These are phyloP conservation scores for Coemansia sp. DNA, from an alignment of 192 early-diverging fungal species.

Conservation along the genomic window DNA sequence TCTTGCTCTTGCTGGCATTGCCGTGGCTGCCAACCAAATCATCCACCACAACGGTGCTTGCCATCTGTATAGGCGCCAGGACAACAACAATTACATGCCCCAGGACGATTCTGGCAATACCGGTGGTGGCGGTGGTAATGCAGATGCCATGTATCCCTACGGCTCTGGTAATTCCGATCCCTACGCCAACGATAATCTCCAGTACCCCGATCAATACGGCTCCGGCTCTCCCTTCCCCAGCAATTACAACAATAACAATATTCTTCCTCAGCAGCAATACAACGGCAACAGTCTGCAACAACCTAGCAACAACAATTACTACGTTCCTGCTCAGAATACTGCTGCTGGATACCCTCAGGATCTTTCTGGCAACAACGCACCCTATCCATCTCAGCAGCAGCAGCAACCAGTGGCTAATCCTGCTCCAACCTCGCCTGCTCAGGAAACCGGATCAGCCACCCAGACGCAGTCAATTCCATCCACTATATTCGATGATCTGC, in stretches of 20 bases:
- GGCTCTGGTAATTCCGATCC: not conserved
- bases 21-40: not conserved
- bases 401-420: not conserved
- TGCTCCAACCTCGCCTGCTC: not conserved
- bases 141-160: no score
- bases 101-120: no score
- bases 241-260: not conserved
- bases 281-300: no score
- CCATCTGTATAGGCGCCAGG: constrained; percentile 2
- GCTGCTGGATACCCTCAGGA: no score
- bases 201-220: not conserved
- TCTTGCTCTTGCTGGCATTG: not conserved
- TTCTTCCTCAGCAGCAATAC: no score
- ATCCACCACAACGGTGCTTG: no score
- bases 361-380: no score
- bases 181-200: not conserved
- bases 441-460: not conserved
- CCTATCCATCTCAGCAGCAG: not conserved
- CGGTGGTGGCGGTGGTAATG: no score
- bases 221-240: not conserved
- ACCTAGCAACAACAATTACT: no score
- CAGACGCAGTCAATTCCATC: constrained; percentile 23
- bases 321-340: no score
- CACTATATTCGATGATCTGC: constrained; percentile 28
- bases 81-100: no score